phyloP scores from a whole-genome alignment of 1,139 yeast genomes.

The Hansenula anomala region DNA sequence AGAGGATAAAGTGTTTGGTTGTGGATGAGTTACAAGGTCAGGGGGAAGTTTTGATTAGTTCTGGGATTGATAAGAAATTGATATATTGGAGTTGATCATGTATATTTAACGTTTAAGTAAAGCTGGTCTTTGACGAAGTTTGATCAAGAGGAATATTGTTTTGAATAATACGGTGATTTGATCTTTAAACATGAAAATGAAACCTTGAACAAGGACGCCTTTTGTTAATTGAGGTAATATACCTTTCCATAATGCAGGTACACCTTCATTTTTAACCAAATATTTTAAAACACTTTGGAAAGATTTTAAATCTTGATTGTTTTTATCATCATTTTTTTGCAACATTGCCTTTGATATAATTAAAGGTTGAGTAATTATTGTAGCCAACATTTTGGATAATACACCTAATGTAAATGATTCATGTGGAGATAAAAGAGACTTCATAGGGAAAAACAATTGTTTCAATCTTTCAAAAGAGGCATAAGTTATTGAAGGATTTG shows the following conservation, averaged over 20 bases:
- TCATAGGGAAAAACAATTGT: constrained; percentile 40
- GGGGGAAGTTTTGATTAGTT: constrained; percentile 37
- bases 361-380: constrained; percentile 77
- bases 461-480: constrained; percentile 76
- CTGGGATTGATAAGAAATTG: constrained; percentile 40
- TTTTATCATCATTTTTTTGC: constrained; percentile 44
- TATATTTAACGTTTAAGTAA: not conserved
- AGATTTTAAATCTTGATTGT: constrained; percentile 31
- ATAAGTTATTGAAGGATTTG: constrained; percentile 85
- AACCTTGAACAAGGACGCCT: constrained; percentile 83
- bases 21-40: constrained; percentile 20
- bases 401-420: constrained; percentile 77
- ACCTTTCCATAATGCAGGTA: constrained; percentile 67
- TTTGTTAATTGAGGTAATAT: constrained; percentile 75
- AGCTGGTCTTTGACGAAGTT: not conserved
- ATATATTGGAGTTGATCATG: constrained; percentile 6
- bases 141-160: constrained; percentile 11
- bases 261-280: constrained; percentile 46
- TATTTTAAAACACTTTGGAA: constrained; percentile 52
- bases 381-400: constrained; percentile 75
- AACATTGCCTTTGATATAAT: constrained; percentile 81
- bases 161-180: constrained; percentile 17
- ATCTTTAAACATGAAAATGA: constrained; percentile 66
- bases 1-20: constrained; percentile 46
- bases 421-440: constrained; percentile 50